Evolutionary conservation across 2,329 filamentous ascomycete genomes (phyloP).

Genomic region (Colletotrichum magnum): DNA sequence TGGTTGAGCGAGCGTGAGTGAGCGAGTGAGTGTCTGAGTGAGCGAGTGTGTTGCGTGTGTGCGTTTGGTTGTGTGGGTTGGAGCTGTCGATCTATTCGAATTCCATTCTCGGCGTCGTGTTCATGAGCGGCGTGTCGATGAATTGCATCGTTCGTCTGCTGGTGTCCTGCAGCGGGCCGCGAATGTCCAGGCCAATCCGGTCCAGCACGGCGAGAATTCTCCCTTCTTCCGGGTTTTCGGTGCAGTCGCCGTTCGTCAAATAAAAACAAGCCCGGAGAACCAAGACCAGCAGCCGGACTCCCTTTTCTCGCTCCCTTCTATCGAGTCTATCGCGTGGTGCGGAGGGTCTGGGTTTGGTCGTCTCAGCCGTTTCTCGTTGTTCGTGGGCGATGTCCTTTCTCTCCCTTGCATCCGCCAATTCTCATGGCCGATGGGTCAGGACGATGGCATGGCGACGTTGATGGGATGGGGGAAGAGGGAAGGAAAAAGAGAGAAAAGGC

Average conservation of each 20-base stretch:
- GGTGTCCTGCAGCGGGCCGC: conserved; percentile 35
- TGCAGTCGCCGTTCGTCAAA: not conserved
- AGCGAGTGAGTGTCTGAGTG: conserved; percentile 22
- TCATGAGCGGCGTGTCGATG: conserved; percentile 27
- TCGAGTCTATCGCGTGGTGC: not conserved
- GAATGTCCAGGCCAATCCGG: not conserved
- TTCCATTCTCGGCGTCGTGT: conserved; percentile 39
- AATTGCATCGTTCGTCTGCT: conserved; percentile 33
- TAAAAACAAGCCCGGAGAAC: not conserved
- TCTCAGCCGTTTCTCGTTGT: conserved; percentile 37
- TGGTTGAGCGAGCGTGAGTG: conserved; percentile 28
- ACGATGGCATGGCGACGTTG: conserved; percentile 46
- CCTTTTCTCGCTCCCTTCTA: not conserved
- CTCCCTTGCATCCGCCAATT: conserved; percentile 41
- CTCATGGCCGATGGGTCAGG: conserved; percentile 40
- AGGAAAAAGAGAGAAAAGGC: conserved; percentile 18
- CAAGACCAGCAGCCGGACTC: conserved; percentile 4
- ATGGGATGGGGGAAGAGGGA: conserved; percentile 14
- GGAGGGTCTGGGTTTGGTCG: not conserved
- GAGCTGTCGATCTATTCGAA: conserved; percentile 38
- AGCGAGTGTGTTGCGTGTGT: conserved; percentile 7
- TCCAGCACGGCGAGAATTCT: conserved; percentile 2
- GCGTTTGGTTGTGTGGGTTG: conserved; percentile 12
- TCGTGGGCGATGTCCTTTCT: conserved; percentile 35
- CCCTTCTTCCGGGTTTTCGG: conserved; percentile 10